A percentile compares a stretch with the other conserved stretches of the same genome.
These are phyloP conservation scores for Aquilaria yunnanensis DNA, from an alignment of 345 rosid species.

Conservation along the genomic window DNA sequence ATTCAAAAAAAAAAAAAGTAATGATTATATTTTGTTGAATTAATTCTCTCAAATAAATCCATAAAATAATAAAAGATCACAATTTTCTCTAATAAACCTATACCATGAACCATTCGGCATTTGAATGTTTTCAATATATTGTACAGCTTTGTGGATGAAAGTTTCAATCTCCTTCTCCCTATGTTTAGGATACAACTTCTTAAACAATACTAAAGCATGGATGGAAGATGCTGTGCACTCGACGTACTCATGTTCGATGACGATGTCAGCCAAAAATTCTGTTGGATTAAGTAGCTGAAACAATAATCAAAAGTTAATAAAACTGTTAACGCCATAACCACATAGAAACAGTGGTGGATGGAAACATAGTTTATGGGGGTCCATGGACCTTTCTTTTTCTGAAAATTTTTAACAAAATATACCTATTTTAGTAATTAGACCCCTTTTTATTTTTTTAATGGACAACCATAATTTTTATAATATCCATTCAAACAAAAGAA, in stretches of 20 bases:
- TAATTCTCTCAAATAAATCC: too few species aligned
- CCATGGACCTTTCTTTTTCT: too few species aligned
- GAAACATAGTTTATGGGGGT: too few species aligned
- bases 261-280: slow-evolving; percentile 31
- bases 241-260: slow-evolving; percentile 28
- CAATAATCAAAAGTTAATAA: neutral
- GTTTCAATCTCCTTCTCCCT: slow-evolving; percentile 30
- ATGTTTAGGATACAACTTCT: slow-evolving; percentile 35
- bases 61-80: neutral
- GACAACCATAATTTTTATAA: too few species aligned
- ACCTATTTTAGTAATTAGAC: too few species aligned
- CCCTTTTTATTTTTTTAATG: too few species aligned
- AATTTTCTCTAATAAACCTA: neutral
- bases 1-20: neutral
- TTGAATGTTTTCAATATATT: slow-evolving; percentile 30
- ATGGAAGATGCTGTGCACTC: slow-evolving; percentile 52
- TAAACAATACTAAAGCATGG: slow-evolving; percentile 36
- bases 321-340: too few species aligned
- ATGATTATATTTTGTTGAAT: neutral
- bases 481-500: too few species aligned
- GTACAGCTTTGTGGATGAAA: slow-evolving; percentile 23
- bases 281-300: slow-evolving; percentile 44
- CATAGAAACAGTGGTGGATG: too few species aligned
- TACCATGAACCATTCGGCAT: slow-evolving; percentile 44
- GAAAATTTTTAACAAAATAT: too few species aligned